Base-by-base conservation (phyloP, 2,329 filamentous ascomycete genomes). In the Alternaria gansuensis region DNA sequence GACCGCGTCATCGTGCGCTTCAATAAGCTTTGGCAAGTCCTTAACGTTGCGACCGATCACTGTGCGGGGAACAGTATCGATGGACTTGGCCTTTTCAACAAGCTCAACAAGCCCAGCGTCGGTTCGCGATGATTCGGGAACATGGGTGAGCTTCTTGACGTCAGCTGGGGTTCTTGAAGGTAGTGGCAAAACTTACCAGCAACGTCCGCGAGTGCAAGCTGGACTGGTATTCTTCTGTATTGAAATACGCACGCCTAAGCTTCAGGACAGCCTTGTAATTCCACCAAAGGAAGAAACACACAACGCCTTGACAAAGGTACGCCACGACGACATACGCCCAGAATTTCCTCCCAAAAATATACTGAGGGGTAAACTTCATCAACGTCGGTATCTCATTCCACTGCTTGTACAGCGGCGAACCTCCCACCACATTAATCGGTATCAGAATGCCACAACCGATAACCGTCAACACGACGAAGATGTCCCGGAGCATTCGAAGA, bases 31-130 rank as follows among this genome's bases (percentile, higher is more conserved):
- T 17, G 95, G 95, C 9, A 99, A 82, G 31, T 93, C 88, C 75
- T 94, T 96, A 62, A 97, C 92, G 69, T 97, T 97, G 62, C 94
- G 88, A 23, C 92, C 93, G 65, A 98, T 89, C 8, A 90, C 89
- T 34, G 90, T 91, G 66, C 90, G 85, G 3, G 93, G 91, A 54
- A 92, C 86, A 6, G 88, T 89, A 17, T 90, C 88, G 24, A 88
- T 90, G 4, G 90, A 90, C 33, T 89, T 91, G 39, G 92, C 86
- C 61, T 88, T 81, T 64, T 97, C 92, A 41, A 93, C 91, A 59
- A 99, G 85, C 57, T 89, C 85, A 34, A 91, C 85, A 59, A 99
- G 90, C n/a, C 94, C 95, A 75, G 97, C 92, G 69, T 98, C 93
- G 0, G 89, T 90, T 59, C 90, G 84, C 40, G 86, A 84, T 10